Percentiles rank a stretch among this genome's conserved stretches.
phyloP scores from a whole-genome alignment of 2,329 filamentous ascomycete species.

The Cytospora schulzeri region DNA sequence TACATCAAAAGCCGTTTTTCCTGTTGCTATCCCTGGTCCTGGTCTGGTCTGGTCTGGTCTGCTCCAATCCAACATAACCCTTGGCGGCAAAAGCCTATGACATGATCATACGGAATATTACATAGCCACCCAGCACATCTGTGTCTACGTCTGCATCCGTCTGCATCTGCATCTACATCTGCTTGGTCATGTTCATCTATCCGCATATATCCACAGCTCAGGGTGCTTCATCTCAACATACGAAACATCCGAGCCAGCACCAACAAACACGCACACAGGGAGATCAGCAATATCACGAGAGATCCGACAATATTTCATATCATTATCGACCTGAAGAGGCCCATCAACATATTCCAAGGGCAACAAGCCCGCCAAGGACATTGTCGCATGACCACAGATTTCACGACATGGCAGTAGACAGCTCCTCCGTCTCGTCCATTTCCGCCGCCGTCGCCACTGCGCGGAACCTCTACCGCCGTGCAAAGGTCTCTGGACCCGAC shows the following conservation, averaged over 20 bases:
- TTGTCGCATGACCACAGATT: conserved; percentile 8
- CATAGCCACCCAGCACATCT: conserved; percentile 22
- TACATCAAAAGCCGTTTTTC: conserved; percentile 7
- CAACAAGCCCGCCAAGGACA: conserved; percentile 21
- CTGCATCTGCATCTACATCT: neutral
- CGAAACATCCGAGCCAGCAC: conserved; percentile 6
- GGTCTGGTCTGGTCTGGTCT: conserved; percentile 5
- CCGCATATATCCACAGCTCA: conserved; percentile 18
- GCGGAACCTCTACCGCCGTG: conserved; percentile 56
- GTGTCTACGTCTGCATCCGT: conserved; percentile 1
- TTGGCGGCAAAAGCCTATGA: conserved; percentile 17
- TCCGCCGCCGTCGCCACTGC: conserved; percentile 59
- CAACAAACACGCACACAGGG: neutral
- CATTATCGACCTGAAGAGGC: conserved; percentile 11
- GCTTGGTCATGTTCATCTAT: conserved; percentile 2
- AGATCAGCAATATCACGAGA: neutral
- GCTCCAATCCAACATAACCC: conserved; percentile 10
- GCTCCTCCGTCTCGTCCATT: conserved; percentile 47
- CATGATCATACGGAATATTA: conserved; percentile 27
- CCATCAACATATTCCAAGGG: neutral
- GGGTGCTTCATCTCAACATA: neutral
- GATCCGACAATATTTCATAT: neutral
- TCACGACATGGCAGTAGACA: conserved; percentile 35
- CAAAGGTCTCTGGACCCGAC: conserved; percentile 50
- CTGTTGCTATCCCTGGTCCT: conserved; percentile 7